These are phyloP conservation scores for Zasmidium citrigriseum DNA, from an alignment of 2,329 filamentous ascomycete species.

Conservation along the genomic window DNA sequence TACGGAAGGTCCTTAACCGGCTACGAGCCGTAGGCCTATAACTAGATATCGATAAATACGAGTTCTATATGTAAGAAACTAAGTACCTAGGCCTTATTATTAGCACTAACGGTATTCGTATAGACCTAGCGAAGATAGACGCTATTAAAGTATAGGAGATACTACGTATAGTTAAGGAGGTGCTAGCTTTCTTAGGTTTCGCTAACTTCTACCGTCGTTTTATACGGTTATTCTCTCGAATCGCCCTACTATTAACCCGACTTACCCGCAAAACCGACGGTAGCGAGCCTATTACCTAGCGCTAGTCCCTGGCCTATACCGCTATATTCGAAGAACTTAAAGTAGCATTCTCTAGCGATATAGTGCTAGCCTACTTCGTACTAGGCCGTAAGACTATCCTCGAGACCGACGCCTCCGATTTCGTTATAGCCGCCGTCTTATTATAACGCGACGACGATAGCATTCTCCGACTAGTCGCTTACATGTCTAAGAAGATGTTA, in stretches of 20 bases:
- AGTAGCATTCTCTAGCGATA: not conserved
- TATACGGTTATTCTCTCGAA: not conserved
- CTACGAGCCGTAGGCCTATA: conserved; percentile 12
- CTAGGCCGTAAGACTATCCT: not conserved
- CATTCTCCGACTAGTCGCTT: conserved; percentile 21
- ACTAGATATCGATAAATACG: conserved; percentile 22
- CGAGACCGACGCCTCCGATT: conserved; percentile 1
- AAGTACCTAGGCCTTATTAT: conserved; percentile 21
- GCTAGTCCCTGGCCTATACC: not conserved
- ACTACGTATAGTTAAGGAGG: not conserved
- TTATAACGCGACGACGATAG: not conserved
- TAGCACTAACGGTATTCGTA: not conserved
- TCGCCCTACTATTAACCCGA: not conserved
- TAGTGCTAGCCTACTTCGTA: not conserved
- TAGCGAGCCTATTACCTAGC: not conserved
- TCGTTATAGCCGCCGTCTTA: not conserved
- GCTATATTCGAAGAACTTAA: not conserved
- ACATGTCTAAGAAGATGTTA: conserved; percentile 26
- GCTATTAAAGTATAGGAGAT: not conserved
- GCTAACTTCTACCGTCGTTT: conserved; percentile 4
- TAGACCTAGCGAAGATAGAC: not conserved
- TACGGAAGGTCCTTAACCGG: conserved; percentile 20
- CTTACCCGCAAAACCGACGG: not conserved
- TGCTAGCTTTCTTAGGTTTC: conserved; percentile 1
- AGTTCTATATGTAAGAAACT: conserved; percentile 20